phyloP scores from a whole-genome alignment of 2,329 filamentous ascomycete genomes.

The Cercospora sp. region DNA sequence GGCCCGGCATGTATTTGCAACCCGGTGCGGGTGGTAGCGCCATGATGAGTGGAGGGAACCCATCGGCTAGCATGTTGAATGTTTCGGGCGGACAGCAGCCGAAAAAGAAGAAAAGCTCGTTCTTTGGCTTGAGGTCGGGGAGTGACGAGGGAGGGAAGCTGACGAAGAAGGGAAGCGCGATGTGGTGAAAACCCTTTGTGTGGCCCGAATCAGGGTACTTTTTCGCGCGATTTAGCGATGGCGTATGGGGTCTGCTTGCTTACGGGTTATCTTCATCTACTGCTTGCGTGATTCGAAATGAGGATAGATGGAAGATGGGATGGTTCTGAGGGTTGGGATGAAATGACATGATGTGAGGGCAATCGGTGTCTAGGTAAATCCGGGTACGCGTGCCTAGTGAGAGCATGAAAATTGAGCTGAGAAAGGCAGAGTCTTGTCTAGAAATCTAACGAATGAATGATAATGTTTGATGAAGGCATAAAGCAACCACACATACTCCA shows the following conservation, averaged over 20 bases:
- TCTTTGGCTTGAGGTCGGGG: slow-evolving; percentile 40
- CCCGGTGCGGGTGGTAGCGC: slow-evolving; percentile 33
- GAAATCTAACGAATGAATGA: neutral
- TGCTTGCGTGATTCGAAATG: neutral
- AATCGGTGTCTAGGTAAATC: neutral
- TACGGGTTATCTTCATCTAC: neutral
- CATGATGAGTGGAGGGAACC: slow-evolving; percentile 40
- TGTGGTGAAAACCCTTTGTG: slow-evolving; percentile 38
- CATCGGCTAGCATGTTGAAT: slow-evolving; percentile 21
- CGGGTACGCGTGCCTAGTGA: neutral
- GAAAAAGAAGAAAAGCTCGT: slow-evolving; percentile 41
- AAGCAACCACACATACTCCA: neutral
- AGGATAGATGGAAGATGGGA: neutral
- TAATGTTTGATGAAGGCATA: neutral
- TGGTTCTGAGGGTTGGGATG: neutral
- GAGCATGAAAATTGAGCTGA: neutral
- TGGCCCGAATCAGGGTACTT: too few relatives aligned
- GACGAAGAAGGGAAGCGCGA: slow-evolving; percentile 47
- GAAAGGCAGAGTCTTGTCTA: neutral
- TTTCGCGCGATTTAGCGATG: slow-evolving; percentile 10
- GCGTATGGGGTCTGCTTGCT: neutral
- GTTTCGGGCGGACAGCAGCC: slow-evolving; percentile 14
- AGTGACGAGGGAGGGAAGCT: slow-evolving; percentile 33
- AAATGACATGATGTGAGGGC: neutral
- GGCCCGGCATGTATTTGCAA: slow-evolving; percentile 35